These are phyloP conservation scores for Albizia julibrissin DNA, from an alignment of 306 rosid species.

Conservation along the genomic window DNA sequence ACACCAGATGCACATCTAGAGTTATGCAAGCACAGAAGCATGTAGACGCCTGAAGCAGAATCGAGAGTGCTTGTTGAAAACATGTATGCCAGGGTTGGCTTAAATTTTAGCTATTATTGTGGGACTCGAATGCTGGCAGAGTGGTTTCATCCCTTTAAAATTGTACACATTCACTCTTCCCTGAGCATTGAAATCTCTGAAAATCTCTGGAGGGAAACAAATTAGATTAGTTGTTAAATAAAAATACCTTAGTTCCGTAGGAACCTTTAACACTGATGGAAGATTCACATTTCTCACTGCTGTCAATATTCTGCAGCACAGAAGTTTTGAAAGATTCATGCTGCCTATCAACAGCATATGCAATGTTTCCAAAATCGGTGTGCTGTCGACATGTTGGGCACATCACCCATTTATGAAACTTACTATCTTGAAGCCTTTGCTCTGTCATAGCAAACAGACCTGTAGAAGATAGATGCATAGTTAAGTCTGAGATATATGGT, in stretches of 20 bases:
- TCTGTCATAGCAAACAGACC: constrained; percentile 94
- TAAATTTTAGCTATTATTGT: background rate
- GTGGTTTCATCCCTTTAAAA: background rate
- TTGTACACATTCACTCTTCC: background rate
- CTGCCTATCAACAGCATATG: constrained; percentile 77
- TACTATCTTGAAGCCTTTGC: constrained; percentile 49
- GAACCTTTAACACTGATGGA: constrained; percentile 78
- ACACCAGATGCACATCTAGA: background rate
- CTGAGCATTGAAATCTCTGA: background rate
- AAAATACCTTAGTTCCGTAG: constrained; percentile 87
- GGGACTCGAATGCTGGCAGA: background rate
- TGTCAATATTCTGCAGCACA: constrained; percentile 40
- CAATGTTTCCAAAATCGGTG: constrained; percentile 83
- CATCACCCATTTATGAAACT: constrained; percentile 78
- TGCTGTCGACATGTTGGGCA: constrained; percentile 97
- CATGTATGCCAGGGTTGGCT: background rate
- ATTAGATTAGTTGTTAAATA: constrained; percentile 3
- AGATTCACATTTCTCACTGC: constrained; percentile 57
- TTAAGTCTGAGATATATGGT: constrained; percentile 1
- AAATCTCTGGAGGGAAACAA: constrained; percentile 6
- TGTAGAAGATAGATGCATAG: constrained; percentile 36
- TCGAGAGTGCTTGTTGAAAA: background rate
- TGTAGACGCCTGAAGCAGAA: background rate
- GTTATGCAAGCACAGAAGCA: background rate
- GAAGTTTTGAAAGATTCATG: constrained; percentile 53